phyloP scores from a whole-genome alignment of 768 basidiomycete genomes.

The Mycena galericulata region DNA sequence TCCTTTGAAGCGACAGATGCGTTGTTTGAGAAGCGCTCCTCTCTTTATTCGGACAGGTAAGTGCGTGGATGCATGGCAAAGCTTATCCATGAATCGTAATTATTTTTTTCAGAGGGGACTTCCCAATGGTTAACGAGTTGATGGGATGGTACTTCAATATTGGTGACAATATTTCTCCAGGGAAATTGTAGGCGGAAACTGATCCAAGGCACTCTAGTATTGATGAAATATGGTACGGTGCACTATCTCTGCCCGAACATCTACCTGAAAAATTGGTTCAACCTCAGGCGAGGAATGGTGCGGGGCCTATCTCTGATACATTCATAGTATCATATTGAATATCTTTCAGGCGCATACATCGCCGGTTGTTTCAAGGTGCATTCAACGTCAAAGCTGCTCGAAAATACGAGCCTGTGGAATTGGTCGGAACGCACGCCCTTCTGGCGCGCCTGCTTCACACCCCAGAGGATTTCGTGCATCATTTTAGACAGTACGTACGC shows the following conservation, averaged over 20 bases:
- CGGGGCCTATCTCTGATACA: not conserved
- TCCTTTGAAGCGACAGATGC: slow-evolving; percentile 41
- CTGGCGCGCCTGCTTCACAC: slow-evolving; percentile 47
- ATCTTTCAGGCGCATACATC: slow-evolving; percentile 1
- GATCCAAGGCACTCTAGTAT: not conserved
- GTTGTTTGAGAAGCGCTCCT: slow-evolving; percentile 54
- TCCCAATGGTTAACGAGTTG: slow-evolving; percentile 6
- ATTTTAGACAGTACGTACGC: slow-evolving; percentile 50
- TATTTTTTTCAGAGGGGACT: not conserved
- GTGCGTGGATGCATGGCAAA: slow-evolving; percentile 11
- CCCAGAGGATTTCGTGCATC: slow-evolving; percentile 47
- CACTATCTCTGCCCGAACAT: not conserved
- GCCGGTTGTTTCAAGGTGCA: not conserved
- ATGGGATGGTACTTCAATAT: slow-evolving; percentile 9
- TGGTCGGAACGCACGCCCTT: slow-evolving; percentile 38
- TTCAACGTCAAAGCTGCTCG: slow-evolving; percentile 3
- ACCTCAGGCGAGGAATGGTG: slow-evolving; percentile 12
- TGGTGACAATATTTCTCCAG: not conserved
- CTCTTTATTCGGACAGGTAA: slow-evolving; percentile 52
- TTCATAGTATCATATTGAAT: not conserved
- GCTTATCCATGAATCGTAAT: not conserved
- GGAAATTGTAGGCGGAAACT: not conserved
- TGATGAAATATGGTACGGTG: slow-evolving; percentile 12
- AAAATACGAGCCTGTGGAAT: slow-evolving; percentile 8
- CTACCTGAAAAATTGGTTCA: not conserved